phyloP scores from a whole-genome alignment of 1,139 yeast species.

The Trichomonascaceae sp. region DNA sequence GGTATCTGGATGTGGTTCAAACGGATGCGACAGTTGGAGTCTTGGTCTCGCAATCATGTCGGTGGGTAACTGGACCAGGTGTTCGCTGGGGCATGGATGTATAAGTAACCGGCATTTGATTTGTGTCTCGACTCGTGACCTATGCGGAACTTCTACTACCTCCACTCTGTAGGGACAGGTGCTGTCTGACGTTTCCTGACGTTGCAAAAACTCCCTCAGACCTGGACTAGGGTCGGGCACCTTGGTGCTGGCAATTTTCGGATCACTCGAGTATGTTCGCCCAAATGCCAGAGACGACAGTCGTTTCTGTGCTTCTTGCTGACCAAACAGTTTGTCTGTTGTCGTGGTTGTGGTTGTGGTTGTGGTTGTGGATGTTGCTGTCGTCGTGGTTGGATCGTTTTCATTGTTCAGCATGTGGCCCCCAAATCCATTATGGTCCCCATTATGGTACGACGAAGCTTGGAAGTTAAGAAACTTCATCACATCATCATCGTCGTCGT shows the following conservation, averaged over 20 bases:
- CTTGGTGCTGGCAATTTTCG: not conserved
- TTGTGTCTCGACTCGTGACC: constrained; percentile 86
- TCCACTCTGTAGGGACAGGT: constrained; percentile 10
- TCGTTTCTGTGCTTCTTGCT: no score
- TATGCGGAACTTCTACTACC: constrained; percentile 43
- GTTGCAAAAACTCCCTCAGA: not conserved
- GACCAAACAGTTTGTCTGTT: no score
- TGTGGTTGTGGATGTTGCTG: no score
- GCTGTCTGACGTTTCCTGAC: constrained; percentile 18
- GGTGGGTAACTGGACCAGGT: constrained; percentile 60
- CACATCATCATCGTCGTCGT: no score
- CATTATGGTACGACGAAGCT: no score
- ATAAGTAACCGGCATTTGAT: constrained; percentile 56
- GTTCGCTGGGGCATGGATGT: constrained; percentile 61
- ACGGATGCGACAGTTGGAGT: constrained; percentile 39
- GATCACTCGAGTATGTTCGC: not conserved
- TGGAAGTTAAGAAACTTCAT: no score
- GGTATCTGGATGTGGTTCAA: constrained; percentile 15
- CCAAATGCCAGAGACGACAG: not conserved
- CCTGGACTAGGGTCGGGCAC: not conserved
- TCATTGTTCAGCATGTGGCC: no score
- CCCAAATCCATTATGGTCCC: no score
- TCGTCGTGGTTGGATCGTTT: no score
- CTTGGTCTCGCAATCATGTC: constrained; percentile 78
- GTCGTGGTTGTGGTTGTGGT: no score